Evolutionary conservation across 306 rosid species (phyloP).

Genomic region (Citrullus amarus): DNA sequence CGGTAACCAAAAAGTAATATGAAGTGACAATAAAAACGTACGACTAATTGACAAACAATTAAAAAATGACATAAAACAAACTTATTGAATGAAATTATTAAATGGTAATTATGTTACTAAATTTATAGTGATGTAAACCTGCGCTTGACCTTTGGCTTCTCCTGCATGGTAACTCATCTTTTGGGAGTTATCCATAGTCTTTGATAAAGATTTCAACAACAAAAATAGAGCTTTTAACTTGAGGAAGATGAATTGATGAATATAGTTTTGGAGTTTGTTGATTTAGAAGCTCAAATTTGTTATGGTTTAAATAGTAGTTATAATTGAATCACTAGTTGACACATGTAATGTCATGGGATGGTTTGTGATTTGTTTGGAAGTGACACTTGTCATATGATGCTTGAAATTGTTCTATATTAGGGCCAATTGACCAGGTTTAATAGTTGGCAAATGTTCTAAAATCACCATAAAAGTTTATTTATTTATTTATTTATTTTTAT

Average conservation of each 20-base stretch:
- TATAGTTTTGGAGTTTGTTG: neutral
- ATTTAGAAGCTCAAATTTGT: neutral
- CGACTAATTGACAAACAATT: no score
- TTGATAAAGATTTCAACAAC: neutral
- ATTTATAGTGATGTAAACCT: conserved; percentile 15
- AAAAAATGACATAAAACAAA: no score
- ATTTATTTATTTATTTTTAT: no score
- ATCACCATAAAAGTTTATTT: neutral
- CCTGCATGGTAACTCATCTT: conserved; percentile 37
- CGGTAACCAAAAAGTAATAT: no score
- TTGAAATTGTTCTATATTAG: neutral
- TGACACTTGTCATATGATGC: neutral
- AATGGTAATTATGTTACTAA: no score
- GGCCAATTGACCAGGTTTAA: neutral
- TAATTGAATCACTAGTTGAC: neutral
- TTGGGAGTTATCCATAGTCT: conserved; percentile 36
- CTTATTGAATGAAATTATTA: neutral
- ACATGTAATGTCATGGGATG: neutral
- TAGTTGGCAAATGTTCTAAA: neutral
- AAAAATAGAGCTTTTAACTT: neutral
- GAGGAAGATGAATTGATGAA: neutral
- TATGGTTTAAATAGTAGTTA: neutral
- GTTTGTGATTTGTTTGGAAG: neutral
- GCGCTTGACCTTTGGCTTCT: conserved; percentile 48
- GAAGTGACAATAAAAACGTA: no score